Evolutionary conservation across 805 yeast species (phyloP), one percentile per base, ranked within the genome.

Genomic region (Saturnispora bothae): DNA sequence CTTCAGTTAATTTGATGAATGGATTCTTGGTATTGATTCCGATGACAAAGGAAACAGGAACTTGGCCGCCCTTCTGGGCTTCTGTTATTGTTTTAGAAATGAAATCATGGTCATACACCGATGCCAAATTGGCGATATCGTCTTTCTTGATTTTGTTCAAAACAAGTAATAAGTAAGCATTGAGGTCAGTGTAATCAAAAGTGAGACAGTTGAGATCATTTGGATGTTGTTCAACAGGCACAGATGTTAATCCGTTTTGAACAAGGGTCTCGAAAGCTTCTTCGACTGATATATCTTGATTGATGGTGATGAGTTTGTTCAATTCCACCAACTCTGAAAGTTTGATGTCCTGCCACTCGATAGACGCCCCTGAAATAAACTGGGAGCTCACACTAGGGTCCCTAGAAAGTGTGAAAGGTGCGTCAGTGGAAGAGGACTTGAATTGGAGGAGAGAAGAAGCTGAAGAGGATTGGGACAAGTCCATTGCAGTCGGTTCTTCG

Each of bases 161-260:
- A 17, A 92, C 92, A 43, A 92, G 63, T 47, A 89, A 64, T 46
- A 89, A 64, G 56, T 86, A 86, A 10, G 96, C 78, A 51, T 84
- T 86, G 58, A 89, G 68, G 60, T 89, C 96, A 21, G 89, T 72
- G 60, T 85, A 92, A 59, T 92, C 98, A 57, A 89, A 89, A 2
- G 95, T 81, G 43, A 81, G 68, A 51, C 92, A 84, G 47, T 78
- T 71, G 47, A 78, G 62, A 48, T 76, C 83, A 36, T 68, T 64
- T 2, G 66, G 63, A 41, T 50, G 63, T 34, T 68, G 64, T 44
- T 69, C 73, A 14, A 89, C 92, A 0, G 98, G 97, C 40, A 92
- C 64, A 13, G 94, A 80, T 2, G 96, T 89, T 52, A 92, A 69
- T 46, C 80, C 77, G 57, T 88, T 70, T 23, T 68, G 62, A 22